These are phyloP conservation scores for Blakeslea trispora DNA, from an alignment of 371 early-diverging fungal species.

Conservation along the genomic window DNA sequence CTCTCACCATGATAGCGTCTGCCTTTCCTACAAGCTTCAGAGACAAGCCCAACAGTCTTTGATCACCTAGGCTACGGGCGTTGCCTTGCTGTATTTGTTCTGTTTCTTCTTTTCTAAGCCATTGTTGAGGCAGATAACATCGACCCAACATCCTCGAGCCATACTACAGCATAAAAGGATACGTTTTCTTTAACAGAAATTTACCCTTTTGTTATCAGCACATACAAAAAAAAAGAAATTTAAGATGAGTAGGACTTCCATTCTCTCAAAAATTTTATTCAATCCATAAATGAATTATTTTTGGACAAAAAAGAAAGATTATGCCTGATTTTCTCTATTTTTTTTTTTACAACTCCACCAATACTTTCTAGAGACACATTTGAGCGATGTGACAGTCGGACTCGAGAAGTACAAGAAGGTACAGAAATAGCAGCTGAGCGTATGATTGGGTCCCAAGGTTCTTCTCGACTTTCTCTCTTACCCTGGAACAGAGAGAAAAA, in stretches of 20 bases:
- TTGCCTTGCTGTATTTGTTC: conserved; percentile 18
- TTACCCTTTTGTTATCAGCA: no score
- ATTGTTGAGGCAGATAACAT: conserved; percentile 49
- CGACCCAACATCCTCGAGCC: conserved; percentile 39
- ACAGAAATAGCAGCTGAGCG: neutral
- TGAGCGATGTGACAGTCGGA: conserved; percentile 16
- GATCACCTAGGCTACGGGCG: conserved; percentile 31
- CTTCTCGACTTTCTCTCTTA: conserved; percentile 31
- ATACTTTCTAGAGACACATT: neutral
- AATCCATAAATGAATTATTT: no score
- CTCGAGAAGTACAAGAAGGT: conserved; percentile 35
- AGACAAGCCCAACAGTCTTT: conserved; percentile 25
- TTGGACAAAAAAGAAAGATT: no score
- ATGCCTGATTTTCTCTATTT: neutral
- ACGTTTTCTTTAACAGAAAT: no score
- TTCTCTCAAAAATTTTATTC: no score
- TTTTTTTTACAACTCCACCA: conserved; percentile 1
- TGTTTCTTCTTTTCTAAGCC: conserved; percentile 29
- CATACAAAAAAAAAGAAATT: no score
- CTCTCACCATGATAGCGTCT: conserved; percentile 26
- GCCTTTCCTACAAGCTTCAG: conserved; percentile 27
- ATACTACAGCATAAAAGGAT: no score
- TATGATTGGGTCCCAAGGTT: conserved; percentile 15
- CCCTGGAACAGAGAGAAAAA: neutral
- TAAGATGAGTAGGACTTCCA: no score